Evolutionary conservation across 495 filamentous ascomycete genomes (phyloP), one percentile per base, ranked within the genome.

Genomic region (Monascus purpureus): DNA sequence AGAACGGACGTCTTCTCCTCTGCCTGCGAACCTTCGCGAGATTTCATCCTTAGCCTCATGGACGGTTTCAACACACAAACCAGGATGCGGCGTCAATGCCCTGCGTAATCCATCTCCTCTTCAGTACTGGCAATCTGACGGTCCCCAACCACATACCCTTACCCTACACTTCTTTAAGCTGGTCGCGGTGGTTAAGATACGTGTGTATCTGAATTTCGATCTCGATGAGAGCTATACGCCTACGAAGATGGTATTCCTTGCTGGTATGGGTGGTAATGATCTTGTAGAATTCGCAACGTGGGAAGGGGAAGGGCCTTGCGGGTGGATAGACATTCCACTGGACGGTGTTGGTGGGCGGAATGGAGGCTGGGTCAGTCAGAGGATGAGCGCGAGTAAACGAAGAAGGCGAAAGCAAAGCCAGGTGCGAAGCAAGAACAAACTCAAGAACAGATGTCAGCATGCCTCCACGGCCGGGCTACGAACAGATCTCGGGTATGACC

Each of bases 151-250:
- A 9, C 90, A 97, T 41, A 72, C 75, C n/a, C 69, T 97, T 15
- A 93, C 81, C 22, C 75, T 94, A 12, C 88, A 96, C 55, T 97
- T 97, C 58, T 79, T 90, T 59, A 92, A 93, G 47, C 68, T 86
- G 6, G 90, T 95, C 28, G 75, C 75, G 30, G 80, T 97, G 31
- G 76, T 80, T 4, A 70, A 71, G 11, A 75, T 97, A 17, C 68
- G 88, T 9, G 74, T 97, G 18, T 90, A 81, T 43, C 75, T 96
- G 19, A 84, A 96, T 58, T 94, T 88, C 49, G 75, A 79, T 30
- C 64, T 78, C 12, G 90, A 97, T 56, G 90, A 97, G 59, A 83
- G 76, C 19, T 97, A 97, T 56, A 97, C 90, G n/a, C 90, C 90
- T 2, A 95, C 87, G 1, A 78, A 82, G 41, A 87, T 97, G 44